Conservation (phyloP, 2,329 filamentous ascomycete species). For the Apiospora saccharicola region DNA sequence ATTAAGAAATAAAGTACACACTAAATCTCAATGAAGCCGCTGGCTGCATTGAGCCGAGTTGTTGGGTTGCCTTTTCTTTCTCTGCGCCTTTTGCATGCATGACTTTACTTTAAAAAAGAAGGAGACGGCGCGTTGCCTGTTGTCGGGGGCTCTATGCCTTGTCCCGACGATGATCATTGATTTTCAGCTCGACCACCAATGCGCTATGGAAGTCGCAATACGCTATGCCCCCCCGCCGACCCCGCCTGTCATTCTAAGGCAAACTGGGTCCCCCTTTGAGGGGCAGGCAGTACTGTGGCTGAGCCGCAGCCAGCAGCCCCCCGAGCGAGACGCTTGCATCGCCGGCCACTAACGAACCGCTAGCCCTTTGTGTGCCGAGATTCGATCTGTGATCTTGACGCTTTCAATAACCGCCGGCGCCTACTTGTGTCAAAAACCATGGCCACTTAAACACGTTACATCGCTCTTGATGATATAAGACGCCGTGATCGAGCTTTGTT, state of each 20-base stretch:
- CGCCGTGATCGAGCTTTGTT: neutral
- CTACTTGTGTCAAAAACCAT: neutral
- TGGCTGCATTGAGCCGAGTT: constrained; percentile 6
- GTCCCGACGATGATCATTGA: neutral
- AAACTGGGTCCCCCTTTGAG: neutral
- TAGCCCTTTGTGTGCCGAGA: neutral
- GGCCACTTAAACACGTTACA: neutral
- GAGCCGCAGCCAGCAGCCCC: neutral
- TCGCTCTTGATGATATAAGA: neutral
- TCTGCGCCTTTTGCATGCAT: neutral
- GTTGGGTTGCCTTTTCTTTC: neutral
- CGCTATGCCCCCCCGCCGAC: neutral
- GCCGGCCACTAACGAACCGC: neutral
- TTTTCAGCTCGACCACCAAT: neutral
- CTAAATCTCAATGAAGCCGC: neutral
- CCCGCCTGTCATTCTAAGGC: neutral
- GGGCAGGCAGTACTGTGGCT: constrained; percentile 11
- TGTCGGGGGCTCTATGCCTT: neutral
- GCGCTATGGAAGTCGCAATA: neutral
- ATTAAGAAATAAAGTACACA: constrained; percentile 1
- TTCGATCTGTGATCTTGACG: neutral
- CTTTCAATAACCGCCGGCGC: neutral
- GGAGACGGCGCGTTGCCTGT: neutral
- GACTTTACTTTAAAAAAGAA: neutral
- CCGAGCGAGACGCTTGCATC: constrained; percentile 12